Percentiles rank a stretch among this genome's conserved stretches.
Conservation (phyloP, 495 filamentous ascomycete species). For the Zalerion maritima region DNA sequence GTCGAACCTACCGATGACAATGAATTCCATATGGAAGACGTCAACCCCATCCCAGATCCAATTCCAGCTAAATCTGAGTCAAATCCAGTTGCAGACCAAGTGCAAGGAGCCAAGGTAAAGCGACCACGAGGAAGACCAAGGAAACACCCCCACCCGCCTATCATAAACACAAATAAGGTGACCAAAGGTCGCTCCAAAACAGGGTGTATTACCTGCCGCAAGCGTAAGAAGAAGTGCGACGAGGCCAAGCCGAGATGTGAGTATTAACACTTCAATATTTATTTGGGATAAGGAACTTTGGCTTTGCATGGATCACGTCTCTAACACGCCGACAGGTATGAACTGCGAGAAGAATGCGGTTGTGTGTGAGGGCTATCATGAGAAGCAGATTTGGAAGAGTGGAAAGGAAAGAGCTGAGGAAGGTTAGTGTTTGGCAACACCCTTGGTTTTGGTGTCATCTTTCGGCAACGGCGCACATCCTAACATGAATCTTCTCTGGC, state of each 20-base stretch:
- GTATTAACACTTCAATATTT: constrained; percentile 13
- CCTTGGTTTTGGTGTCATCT: constrained; percentile 1
- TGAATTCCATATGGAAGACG: constrained; percentile 29
- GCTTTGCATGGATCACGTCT: background rate
- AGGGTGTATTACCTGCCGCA: constrained; percentile 81
- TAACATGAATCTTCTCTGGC: constrained; percentile 14
- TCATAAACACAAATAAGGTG: constrained; percentile 40
- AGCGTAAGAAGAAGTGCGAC: constrained; percentile 94
- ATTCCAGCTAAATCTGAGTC: too few species aligned
- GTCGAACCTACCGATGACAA: constrained; percentile 33
- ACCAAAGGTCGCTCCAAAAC: constrained; percentile 88
- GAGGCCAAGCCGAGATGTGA: constrained; percentile 80
- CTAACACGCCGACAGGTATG: constrained; percentile 38
- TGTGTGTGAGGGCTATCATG: constrained; percentile 85
- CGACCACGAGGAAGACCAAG: constrained; percentile 64
- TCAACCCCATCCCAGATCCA: constrained; percentile 16
- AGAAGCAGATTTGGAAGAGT: constrained; percentile 74
- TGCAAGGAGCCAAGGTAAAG: constrained; percentile 32
- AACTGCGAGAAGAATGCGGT: constrained; percentile 93
- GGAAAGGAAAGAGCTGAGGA: constrained; percentile 63
- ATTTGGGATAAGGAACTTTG: background rate
- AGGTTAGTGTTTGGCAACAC: constrained; percentile 44
- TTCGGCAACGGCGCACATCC: constrained; percentile 12
- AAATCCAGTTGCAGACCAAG: constrained; percentile 8
- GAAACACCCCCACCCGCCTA: constrained; percentile 57